Percentiles rank a stretch among this genome's conserved stretches.
Conservation (phyloP, 495 filamentous ascomycete species). For the Xylaria longipes region DNA sequence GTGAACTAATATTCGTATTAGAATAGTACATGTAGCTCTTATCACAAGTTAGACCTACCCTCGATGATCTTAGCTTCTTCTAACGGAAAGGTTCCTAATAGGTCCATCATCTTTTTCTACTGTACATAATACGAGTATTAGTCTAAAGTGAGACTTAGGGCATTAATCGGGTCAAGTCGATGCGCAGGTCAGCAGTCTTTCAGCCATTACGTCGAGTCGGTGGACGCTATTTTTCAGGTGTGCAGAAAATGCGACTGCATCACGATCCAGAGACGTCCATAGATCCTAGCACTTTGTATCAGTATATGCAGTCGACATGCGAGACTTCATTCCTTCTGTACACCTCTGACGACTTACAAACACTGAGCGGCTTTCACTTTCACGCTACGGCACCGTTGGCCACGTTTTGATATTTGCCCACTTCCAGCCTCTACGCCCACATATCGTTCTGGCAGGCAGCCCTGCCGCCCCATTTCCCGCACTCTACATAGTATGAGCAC, state of each 20-base stretch:
- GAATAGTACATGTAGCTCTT: not conserved
- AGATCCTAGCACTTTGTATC: not conserved
- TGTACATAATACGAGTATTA: not conserved
- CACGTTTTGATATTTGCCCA: slow-evolving; percentile 29
- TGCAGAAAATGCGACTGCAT: not conserved
- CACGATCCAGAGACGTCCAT: not conserved
- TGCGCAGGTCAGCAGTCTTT: not conserved
- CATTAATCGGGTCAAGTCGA: not conserved
- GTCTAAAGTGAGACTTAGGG: not conserved
- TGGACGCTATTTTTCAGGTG: not conserved
- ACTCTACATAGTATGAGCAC: not conserved
- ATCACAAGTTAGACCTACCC: not conserved
- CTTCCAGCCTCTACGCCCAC: slow-evolving; percentile 8
- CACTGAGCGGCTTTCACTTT: slow-evolving; percentile 3
- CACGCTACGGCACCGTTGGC: slow-evolving; percentile 23
- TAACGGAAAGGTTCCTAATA: not conserved
- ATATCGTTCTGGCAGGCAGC: slow-evolving; percentile 16
- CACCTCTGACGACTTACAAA: slow-evolving; percentile 8
- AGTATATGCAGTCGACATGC: not conserved
- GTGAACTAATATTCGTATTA: not conserved
- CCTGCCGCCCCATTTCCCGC: slow-evolving; percentile 4
- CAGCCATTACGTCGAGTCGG: not conserved
- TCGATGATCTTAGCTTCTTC: slow-evolving; percentile 2
- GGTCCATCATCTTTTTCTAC: not conserved
- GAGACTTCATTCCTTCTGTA: not conserved